These are phyloP conservation scores for Coemansia sp. DNA, from an alignment of 192 early-diverging fungal genomes.

Conservation along the genomic window DNA sequence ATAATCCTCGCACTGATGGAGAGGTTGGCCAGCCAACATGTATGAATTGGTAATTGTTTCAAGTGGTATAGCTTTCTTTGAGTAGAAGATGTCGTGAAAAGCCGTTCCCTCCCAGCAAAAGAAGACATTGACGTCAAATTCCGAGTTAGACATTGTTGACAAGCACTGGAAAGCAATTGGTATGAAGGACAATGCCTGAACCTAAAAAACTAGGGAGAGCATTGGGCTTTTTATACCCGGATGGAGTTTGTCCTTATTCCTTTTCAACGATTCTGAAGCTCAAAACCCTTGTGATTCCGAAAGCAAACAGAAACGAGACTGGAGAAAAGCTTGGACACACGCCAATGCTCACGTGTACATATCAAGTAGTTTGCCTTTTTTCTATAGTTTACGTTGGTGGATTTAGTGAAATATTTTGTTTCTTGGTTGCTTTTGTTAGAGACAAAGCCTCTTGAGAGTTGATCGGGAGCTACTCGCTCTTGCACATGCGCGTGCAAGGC, in stretches of 20 bases:
- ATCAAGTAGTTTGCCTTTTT: not conserved
- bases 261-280: not conserved
- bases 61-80: not conserved
- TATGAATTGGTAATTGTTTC: not conserved
- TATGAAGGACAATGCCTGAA: not conserved
- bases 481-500: too few relatives aligned
- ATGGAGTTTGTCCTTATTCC: too few relatives aligned
- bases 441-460: too few relatives aligned
- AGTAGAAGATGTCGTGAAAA: not conserved
- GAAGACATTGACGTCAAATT: not conserved
- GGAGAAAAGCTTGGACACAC: not conserved
- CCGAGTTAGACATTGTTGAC: not conserved
- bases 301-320: too few relatives aligned
- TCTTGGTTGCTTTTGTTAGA: too few relatives aligned
- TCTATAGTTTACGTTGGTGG: not conserved
- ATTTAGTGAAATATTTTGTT: too few relatives aligned
- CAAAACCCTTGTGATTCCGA: not conserved
- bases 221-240: not conserved
- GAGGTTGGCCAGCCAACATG: not conserved
- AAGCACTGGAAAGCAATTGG: not conserved
- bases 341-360: not conserved
- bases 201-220: not conserved
- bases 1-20: not conserved
- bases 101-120: not conserved
- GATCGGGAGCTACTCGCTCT: too few relatives aligned